A percentile compares a stretch with the other conserved stretches of the same genome.
phyloP scores from a whole-genome alignment of 106 monocot species.

The Gastrodia elata region DNA sequence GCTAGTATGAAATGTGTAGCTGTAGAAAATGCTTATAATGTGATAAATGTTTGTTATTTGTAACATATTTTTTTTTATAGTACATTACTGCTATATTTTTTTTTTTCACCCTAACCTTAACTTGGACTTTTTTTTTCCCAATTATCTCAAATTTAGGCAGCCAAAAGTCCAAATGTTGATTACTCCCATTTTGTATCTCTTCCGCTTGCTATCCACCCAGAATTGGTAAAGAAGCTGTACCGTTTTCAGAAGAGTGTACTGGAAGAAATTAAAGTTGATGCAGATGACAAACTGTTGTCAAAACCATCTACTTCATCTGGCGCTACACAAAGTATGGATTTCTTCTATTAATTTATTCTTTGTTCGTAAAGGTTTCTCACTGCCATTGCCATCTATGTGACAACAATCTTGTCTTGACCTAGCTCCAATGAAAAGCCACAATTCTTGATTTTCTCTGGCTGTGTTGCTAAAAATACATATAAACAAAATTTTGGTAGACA shows the following conservation, averaged over 20 bases:
- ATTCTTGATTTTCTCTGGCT: too few species aligned
- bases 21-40: not conserved
- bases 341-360: not conserved
- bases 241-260: slow-evolving; percentile 72
- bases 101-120: not conserved
- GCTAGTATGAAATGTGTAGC: not conserved
- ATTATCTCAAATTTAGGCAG: slow-evolving; percentile 34
- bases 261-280: slow-evolving; percentile 18
- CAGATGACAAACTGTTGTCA: not conserved
- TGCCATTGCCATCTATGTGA: not conserved
- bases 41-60: not conserved
- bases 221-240: slow-evolving; percentile 60
- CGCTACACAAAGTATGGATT: not conserved
- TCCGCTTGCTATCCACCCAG: slow-evolving; percentile 68
- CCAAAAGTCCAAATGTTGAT: slow-evolving; percentile 66
- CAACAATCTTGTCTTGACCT: slow-evolving; percentile 1
- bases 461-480: too few species aligned
- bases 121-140: not conserved
- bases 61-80: not conserved
- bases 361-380: not conserved
- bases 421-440: too few species aligned
- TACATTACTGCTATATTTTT: not conserved
- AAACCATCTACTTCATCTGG: not conserved
- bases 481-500: too few species aligned
- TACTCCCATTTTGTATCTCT: slow-evolving; percentile 96